Evolutionary conservation across 768 basidiomycete genomes (phyloP).

Genomic region (Scleroderma citrinum): DNA sequence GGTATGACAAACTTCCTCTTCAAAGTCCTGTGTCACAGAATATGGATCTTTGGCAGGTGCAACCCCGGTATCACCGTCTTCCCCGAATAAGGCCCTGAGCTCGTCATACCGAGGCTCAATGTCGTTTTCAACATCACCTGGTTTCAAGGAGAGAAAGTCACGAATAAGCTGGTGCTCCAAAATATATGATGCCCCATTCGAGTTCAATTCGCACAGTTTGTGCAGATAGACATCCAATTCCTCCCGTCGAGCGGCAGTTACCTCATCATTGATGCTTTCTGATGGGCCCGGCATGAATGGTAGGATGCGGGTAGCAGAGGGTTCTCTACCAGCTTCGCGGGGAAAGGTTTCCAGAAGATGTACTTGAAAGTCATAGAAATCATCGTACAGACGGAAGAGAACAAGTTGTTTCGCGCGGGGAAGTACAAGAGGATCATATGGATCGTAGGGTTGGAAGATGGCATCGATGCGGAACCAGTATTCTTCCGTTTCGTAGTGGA

Average conservation of each 20-base stretch:
- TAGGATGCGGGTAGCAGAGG: slow-evolving; percentile 64
- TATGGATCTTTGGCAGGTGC: slow-evolving; percentile 24
- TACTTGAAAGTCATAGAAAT: slow-evolving; percentile 98
- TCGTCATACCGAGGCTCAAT: slow-evolving; percentile 54
- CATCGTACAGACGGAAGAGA: slow-evolving; percentile 92
- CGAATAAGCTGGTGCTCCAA: slow-evolving; percentile 76
- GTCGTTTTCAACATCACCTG: slow-evolving; percentile 77
- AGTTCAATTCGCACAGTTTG: slow-evolving; percentile 68
- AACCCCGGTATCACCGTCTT: slow-evolving; percentile 32
- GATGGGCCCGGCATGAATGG: slow-evolving; percentile 98
- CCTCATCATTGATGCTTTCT: slow-evolving; percentile 70
- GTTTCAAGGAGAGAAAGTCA: slow-evolving; percentile 75
- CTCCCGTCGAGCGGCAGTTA: slow-evolving; percentile 72
- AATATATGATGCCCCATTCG: slow-evolving; percentile 67
- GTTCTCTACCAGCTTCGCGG: slow-evolving; percentile 79
- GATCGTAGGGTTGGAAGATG: slow-evolving; percentile 76
- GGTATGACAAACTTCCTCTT: slow-evolving; percentile 42
- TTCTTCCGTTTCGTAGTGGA: slow-evolving; percentile 92
- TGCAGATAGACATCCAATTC: slow-evolving; percentile 90
- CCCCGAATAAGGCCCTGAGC: slow-evolving; percentile 47
- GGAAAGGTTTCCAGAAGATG: slow-evolving; percentile 82
- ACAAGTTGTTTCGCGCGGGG: slow-evolving; percentile 74
- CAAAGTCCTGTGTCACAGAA: slow-evolving; percentile 30
- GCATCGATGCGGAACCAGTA: slow-evolving; percentile 98
- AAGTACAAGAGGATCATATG: slow-evolving; percentile 46